Evolutionary conservation across 257 asterid genomes (phyloP).

Genomic region (Scutellaria minor): DNA sequence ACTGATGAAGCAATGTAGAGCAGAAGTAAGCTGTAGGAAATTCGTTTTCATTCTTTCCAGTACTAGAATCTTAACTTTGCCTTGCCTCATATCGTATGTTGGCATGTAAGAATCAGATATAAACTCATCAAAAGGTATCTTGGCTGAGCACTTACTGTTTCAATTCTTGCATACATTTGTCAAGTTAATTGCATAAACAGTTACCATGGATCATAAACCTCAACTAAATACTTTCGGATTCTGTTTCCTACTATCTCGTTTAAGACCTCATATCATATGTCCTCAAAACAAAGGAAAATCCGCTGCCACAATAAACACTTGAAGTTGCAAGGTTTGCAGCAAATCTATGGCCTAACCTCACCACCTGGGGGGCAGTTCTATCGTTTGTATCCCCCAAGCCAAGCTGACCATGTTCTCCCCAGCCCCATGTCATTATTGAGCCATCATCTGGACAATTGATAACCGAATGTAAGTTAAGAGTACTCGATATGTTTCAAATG

Average conservation of each 20-base stretch:
- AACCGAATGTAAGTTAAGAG: background rate
- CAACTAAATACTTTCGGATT: background rate
- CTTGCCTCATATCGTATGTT: background rate
- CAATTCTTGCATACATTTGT: background rate
- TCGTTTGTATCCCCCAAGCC: conserved; percentile 75
- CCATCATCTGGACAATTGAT: conserved; percentile 55
- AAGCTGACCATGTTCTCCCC: conserved; percentile 99
- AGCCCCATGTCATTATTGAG: conserved; percentile 89
- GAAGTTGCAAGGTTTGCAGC: conserved; percentile 31
- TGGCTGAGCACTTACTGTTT: background rate
- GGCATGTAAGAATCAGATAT: background rate
- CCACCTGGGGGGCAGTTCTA: conserved; percentile 57
- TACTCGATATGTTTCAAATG: conserved; percentile 6
- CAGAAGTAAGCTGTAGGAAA: conserved; percentile 33
- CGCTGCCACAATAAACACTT: conserved; percentile 87
- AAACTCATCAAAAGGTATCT: no score
- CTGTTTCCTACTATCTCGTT: conserved; percentile 11
- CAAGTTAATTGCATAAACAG: background rate
- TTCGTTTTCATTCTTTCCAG: conserved; percentile 27
- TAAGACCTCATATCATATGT: conserved; percentile 34
- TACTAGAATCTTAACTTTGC: conserved; percentile 3
- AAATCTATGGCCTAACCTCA: conserved; percentile 40
- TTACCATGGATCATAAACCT: background rate
- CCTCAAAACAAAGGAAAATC: conserved; percentile 66
- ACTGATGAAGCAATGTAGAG: background rate